These are phyloP conservation scores for Euphorbia lathyris DNA, from an alignment of 345 rosid genomes.

Conservation along the genomic window DNA sequence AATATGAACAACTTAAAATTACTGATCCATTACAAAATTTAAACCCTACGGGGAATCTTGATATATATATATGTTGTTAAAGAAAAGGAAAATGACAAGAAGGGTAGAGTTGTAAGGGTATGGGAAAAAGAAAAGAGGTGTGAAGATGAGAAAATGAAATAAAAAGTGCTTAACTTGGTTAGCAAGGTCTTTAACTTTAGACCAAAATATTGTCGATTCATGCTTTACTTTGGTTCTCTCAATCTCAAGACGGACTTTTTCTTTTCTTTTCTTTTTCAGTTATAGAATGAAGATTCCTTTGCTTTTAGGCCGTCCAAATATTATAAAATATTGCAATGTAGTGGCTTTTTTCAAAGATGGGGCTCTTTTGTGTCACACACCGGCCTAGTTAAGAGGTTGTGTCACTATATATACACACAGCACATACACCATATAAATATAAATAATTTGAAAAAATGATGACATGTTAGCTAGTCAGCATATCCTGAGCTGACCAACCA, in stretches of 20 bases:
- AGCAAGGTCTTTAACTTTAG: constrained; percentile 25
- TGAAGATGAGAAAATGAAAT: constrained; percentile 7
- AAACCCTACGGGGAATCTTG: no score
- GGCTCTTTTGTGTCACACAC: constrained; percentile 29
- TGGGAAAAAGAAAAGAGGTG: background rate
- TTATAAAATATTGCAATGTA: background rate
- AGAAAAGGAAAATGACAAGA: background rate
- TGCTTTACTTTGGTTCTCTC: constrained; percentile 15
- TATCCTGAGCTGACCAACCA: no score
- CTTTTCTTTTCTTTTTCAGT: constrained; percentile 3
- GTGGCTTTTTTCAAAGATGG: constrained; percentile 28
- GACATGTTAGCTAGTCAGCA: constrained; percentile 10
- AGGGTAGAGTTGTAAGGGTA: constrained; percentile 4
- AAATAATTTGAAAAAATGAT: background rate
- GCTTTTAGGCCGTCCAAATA: constrained; percentile 25
- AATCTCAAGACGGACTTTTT: constrained; percentile 9
- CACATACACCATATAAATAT: background rate
- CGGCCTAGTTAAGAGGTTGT: constrained; percentile 11
- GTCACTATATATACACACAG: constrained; percentile 4
- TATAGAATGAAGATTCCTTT: constrained; percentile 31
- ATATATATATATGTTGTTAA: no score
- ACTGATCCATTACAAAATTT: no score
- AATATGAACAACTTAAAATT: no score
- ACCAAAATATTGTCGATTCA: background rate
- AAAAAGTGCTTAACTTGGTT: constrained; percentile 36